Percentiles rank a stretch among this genome's conserved stretches.
Conservation (phyloP, 345 rosid genomes). For the Pistacia vera region DNA sequence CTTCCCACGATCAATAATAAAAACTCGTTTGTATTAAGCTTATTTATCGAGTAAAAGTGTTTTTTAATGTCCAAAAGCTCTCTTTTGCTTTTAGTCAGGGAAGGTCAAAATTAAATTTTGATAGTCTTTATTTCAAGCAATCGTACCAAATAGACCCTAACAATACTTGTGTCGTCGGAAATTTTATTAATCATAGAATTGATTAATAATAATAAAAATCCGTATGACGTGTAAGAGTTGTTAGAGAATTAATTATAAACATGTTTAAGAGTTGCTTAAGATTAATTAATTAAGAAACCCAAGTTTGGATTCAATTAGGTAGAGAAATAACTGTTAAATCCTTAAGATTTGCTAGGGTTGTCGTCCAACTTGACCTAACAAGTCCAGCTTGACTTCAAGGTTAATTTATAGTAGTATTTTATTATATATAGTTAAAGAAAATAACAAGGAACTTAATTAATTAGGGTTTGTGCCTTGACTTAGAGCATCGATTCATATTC, state of each 20-base stretch:
- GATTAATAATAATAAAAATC: neutral
- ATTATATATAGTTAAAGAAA: too few relatives aligned
- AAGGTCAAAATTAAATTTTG: too few relatives aligned
- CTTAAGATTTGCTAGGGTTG: conserved; percentile 13
- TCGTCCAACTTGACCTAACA: conserved; percentile 21
- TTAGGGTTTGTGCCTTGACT: neutral
- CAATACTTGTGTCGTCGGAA: too few relatives aligned
- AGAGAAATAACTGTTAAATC: neutral
- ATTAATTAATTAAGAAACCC: neutral
- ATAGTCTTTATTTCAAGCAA: too few relatives aligned
- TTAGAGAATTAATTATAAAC: neutral
- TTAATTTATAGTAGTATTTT: too few relatives aligned
- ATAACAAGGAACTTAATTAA: neutral
- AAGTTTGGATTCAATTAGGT: conserved; percentile 1
- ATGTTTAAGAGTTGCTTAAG: neutral
- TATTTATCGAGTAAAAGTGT: too few relatives aligned
- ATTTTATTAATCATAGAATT: too few relatives aligned
- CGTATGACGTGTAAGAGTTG: neutral
- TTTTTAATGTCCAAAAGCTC: too few relatives aligned
- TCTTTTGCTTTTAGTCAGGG: too few relatives aligned
- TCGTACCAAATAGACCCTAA: too few relatives aligned
- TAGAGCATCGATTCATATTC: neutral
- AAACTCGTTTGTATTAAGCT: too few relatives aligned
- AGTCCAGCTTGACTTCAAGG: neutral
- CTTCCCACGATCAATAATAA: too few relatives aligned